phyloP scores from a whole-genome alignment of 176 grass and related monocot genomes.

The Oryza australiensis region DNA sequence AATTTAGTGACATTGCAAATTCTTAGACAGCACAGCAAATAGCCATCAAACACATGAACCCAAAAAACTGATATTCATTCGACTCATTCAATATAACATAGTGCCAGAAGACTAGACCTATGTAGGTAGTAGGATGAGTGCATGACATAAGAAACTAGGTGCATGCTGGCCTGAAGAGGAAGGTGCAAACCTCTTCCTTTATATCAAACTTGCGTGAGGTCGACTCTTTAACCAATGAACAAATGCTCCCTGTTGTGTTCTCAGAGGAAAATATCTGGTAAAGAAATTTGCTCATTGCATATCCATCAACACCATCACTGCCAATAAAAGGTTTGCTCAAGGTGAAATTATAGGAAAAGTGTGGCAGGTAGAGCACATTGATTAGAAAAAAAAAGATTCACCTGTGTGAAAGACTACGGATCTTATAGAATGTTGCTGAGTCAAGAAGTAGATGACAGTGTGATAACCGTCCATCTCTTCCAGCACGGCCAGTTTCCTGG shows the following conservation, averaged over 20 bases:
- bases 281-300: slow-evolving; percentile 87
- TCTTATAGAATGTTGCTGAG: slow-evolving; percentile 77
- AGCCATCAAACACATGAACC: slow-evolving; percentile 5
- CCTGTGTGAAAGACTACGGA: slow-evolving; percentile 82
- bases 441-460: slow-evolving; percentile 94
- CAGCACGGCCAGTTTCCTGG: slow-evolving; percentile 98
- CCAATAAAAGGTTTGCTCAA: slow-evolving; percentile 28
- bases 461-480: slow-evolving; percentile 81
- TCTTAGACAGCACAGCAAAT: slow-evolving; percentile 8
- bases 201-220: slow-evolving; percentile 84
- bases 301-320: slow-evolving; percentile 90
- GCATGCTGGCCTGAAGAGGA: slow-evolving; percentile 1
- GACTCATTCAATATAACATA: neutral
- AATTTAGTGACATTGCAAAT: neutral
- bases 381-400: slow-evolving; percentile 23
- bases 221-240: slow-evolving; percentile 76
- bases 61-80: neutral
- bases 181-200: slow-evolving; percentile 85
- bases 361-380: slow-evolving; percentile 8
- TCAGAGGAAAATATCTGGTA: slow-evolving; percentile 68
- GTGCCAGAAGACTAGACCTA: neutral
- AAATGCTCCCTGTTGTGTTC: slow-evolving; percentile 53
- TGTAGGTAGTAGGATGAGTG: neutral
- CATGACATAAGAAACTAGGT: slow-evolving; percentile 29
- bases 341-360: slow-evolving; percentile 40